Percentiles rank a stretch among this genome's conserved stretches.
phyloP scores from a whole-genome alignment of 768 basidiomycete species.

The Mycena capillaripes region DNA sequence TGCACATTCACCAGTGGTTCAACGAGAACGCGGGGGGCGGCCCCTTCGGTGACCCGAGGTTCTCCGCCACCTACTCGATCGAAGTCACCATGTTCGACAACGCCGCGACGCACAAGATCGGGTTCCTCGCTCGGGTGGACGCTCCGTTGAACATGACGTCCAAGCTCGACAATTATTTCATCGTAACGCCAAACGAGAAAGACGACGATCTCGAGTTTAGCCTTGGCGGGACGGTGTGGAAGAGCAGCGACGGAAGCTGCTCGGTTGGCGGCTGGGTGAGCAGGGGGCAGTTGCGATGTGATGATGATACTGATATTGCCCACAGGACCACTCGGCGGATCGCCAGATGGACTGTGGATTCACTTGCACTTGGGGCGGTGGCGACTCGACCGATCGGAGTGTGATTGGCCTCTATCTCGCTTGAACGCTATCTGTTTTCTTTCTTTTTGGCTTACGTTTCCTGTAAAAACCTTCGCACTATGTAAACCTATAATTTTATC shows the following conservation, averaged over 20 bases:
- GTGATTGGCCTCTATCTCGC: too few relatives aligned
- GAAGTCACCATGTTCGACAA: constrained; percentile 6
- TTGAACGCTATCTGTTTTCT: too few relatives aligned
- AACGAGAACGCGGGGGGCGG: not conserved
- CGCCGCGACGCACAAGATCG: constrained; percentile 3
- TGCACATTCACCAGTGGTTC: not conserved
- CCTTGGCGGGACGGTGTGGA: not conserved
- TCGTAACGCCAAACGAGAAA: not conserved
- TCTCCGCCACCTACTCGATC: constrained; percentile 2
- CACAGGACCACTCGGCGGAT: not conserved
- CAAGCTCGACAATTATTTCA: not conserved
- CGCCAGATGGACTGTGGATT: constrained; percentile 17
- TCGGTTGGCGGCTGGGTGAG: constrained; percentile 7
- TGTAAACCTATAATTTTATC: too few relatives aligned
- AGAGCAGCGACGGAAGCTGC: too few relatives aligned
- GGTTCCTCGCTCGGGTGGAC: not conserved
- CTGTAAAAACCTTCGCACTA: too few relatives aligned
- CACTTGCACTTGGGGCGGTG: not conserved
- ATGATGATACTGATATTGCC: not conserved
- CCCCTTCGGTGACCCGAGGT: constrained; percentile 3
- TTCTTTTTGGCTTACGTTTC: too few relatives aligned
- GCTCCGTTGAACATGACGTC: constrained; percentile 6
- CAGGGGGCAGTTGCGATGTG: not conserved
- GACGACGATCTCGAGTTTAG: not conserved
- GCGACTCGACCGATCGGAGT: constrained; percentile 15